These are phyloP conservation scores for Solanum acaule DNA, from an alignment of 257 asterid genomes.

Conservation along the genomic window DNA sequence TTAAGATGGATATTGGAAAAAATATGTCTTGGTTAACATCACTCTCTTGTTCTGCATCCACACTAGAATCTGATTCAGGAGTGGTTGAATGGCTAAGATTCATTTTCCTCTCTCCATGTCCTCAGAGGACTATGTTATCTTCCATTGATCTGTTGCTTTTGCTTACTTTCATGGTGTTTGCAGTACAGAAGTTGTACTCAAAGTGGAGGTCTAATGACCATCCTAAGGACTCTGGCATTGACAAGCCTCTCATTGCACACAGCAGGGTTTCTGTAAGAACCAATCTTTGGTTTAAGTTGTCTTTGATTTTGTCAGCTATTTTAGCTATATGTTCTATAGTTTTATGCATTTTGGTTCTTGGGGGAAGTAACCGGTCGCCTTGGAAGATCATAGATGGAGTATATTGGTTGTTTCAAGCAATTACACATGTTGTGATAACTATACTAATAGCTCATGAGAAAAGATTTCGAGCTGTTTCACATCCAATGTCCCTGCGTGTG, in stretches of 20 bases:
- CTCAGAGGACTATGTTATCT: constrained; percentile 55
- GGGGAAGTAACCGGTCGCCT: not conserved
- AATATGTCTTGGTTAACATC: constrained; percentile 49
- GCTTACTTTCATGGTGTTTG: constrained; percentile 24
- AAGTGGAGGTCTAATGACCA: constrained; percentile 20
- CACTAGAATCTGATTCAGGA: constrained; percentile 14
- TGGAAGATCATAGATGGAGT: constrained; percentile 51
- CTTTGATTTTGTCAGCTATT: constrained; percentile 26
- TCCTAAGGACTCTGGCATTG: constrained; percentile 21
- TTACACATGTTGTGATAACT: constrained; percentile 34
- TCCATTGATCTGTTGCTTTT: constrained; percentile 45
- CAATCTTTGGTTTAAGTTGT: constrained; percentile 40
- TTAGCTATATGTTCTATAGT: constrained; percentile 25
- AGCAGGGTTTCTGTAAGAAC: constrained; percentile 24
- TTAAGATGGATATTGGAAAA: not conserved
- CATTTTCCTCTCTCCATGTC: constrained; percentile 79
- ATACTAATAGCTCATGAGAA: constrained; percentile 51
- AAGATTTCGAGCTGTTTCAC: constrained; percentile 45
- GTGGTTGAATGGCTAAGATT: constrained; percentile 57
- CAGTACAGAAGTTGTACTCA: constrained; percentile 37
- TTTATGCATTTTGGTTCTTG: constrained; percentile 32
- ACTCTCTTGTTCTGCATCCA: constrained; percentile 56
- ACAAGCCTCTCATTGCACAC: constrained; percentile 38
- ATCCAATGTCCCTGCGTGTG: constrained; percentile 52
- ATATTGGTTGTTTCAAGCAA: constrained; percentile 57